Conservation (phyloP, 2,329 filamentous ascomycete genomes). For the Geosmithia putterillii region DNA sequence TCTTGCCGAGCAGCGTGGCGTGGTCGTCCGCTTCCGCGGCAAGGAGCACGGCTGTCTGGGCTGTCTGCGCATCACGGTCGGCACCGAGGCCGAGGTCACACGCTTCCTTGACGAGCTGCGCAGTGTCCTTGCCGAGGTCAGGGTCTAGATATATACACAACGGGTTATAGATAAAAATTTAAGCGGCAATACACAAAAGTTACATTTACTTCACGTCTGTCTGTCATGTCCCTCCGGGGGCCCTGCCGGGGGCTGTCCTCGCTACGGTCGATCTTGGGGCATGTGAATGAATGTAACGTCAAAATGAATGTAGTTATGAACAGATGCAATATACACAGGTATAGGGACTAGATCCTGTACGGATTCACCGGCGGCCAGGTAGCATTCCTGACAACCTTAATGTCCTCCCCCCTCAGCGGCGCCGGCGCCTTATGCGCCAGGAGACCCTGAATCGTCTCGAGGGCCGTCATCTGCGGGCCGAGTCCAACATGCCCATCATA, state of each 20-base stretch:
- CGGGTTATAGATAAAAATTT: too few relatives aligned
- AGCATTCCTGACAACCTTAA: slow-evolving; percentile 27
- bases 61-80: slow-evolving; percentile 83
- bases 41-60: slow-evolving; percentile 85
- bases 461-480: slow-evolving; percentile 52
- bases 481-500: slow-evolving; percentile 43
- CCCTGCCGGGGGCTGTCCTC: too few relatives aligned
- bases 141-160: slow-evolving; percentile 10
- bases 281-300: too few relatives aligned
- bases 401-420: slow-evolving; percentile 34
- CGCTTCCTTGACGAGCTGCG: slow-evolving; percentile 61
- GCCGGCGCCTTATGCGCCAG: slow-evolving; percentile 28
- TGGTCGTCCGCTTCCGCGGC: slow-evolving; percentile 87
- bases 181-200: too few relatives aligned
- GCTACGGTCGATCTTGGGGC: too few relatives aligned
- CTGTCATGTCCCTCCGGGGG: too few relatives aligned
- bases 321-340: too few relatives aligned
- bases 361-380: slow-evolving; percentile 8
- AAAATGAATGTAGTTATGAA: too few relatives aligned
- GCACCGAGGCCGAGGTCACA: slow-evolving; percentile 76
- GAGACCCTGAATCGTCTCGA: slow-evolving; percentile 50
- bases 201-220: too few relatives aligned
- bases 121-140: slow-evolving; percentile 32
- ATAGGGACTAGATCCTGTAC: neutral
- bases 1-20: slow-evolving; percentile 74